Conservation (phyloP, 2,329 filamentous ascomycete genomes). For the Dactylellina cionopaga region DNA sequence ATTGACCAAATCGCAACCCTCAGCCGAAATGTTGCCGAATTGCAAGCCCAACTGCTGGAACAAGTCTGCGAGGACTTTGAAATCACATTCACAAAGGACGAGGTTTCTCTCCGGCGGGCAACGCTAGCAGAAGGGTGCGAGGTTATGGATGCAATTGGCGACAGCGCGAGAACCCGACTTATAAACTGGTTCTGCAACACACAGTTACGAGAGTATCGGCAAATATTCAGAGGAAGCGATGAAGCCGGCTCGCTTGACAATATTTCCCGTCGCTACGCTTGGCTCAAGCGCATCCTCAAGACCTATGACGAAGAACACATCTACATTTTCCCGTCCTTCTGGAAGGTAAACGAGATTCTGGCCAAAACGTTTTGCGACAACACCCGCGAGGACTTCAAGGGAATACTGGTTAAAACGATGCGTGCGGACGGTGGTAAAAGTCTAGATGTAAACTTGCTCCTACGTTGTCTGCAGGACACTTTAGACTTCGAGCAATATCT, state of each 20-base stretch:
- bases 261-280: slow-evolving; percentile 91
- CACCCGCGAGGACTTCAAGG: slow-evolving; percentile 93
- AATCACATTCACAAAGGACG: slow-evolving; percentile 87
- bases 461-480: slow-evolving; percentile 92
- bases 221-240: slow-evolving; percentile 94
- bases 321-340: slow-evolving; percentile 83
- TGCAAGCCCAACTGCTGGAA: slow-evolving; percentile 91
- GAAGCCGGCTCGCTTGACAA: slow-evolving; percentile 96
- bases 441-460: slow-evolving; percentile 86
- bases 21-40: slow-evolving; percentile 88
- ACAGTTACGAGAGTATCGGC: slow-evolving; percentile 90
- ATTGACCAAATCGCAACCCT: slow-evolving; percentile 97
- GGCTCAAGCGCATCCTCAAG: slow-evolving; percentile 96
- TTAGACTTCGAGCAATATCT: slow-evolving; percentile 95
- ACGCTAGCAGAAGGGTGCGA: slow-evolving; percentile 86
- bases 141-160: slow-evolving; percentile 93
- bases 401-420: slow-evolving; percentile 88
- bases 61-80: slow-evolving; percentile 99
- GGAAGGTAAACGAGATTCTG: slow-evolving; percentile 89
- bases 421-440: slow-evolving; percentile 78
- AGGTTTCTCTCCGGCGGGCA: slow-evolving; percentile 75
- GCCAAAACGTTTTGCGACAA: slow-evolving; percentile 94
- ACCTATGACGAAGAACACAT: slow-evolving; percentile 94
- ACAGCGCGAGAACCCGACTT: slow-evolving; percentile 81
- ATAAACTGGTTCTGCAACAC: slow-evolving; percentile 99